Evolutionary conservation across 2,329 filamentous ascomycete genomes (phyloP).

Genomic region (Xylaria sp.): DNA sequence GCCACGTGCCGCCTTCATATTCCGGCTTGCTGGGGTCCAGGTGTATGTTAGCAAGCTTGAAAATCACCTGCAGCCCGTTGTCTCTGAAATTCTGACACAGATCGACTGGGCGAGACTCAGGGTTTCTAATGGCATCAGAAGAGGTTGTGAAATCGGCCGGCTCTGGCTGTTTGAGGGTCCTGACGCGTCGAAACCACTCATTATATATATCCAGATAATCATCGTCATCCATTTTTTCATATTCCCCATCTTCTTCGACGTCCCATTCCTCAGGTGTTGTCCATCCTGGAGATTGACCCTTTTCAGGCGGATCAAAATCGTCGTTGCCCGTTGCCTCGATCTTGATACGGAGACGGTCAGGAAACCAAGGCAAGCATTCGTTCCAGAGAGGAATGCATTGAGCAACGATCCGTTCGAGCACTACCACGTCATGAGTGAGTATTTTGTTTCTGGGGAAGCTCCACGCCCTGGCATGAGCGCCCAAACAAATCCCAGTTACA

Average conservation of each 20-base stretch:
- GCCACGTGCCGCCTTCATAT: slow-evolving; percentile 58
- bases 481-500: too few relatives aligned
- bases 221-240: slow-evolving; percentile 14
- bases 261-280: slow-evolving; percentile 9
- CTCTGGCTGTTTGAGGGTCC: slow-evolving; percentile 24
- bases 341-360: slow-evolving; percentile 17
- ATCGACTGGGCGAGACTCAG: slow-evolving; percentile 22
- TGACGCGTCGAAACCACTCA: background rate
- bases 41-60: slow-evolving; percentile 65
- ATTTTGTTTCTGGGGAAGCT: too few relatives aligned
- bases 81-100: slow-evolving; percentile 36
- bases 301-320: slow-evolving; percentile 18
- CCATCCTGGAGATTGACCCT: slow-evolving; percentile 18
- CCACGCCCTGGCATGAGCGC: too few relatives aligned
- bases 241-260: slow-evolving; percentile 11
- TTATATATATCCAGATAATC: slow-evolving; percentile 22
- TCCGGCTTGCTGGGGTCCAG: slow-evolving; percentile 59
- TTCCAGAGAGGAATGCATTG: slow-evolving; percentile 51
- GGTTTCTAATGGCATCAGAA: background rate
- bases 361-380: slow-evolving; percentile 17
- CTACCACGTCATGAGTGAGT: too few relatives aligned
- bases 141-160: slow-evolving; percentile 20
- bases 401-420: slow-evolving; percentile 47
- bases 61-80: slow-evolving; percentile 59
- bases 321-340: slow-evolving; percentile 1